Conservation (phyloP, 1,139 yeast species). For the Meyerozyma elateridarum region DNA sequence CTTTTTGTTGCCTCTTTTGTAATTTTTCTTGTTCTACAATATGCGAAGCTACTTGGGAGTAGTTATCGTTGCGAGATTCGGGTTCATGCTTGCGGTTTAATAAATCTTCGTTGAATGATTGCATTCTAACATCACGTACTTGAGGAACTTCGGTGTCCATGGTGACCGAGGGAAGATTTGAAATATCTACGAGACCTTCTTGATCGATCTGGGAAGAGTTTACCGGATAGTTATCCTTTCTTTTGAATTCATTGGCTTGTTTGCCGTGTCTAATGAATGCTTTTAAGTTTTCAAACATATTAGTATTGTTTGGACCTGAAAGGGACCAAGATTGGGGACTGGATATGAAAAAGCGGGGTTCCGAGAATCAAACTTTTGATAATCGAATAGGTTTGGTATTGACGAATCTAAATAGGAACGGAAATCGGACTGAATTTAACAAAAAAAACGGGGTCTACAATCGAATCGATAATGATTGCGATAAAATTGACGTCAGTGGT, state of each 20-base stretch:
- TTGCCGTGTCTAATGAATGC: constrained; percentile 83
- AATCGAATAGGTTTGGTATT: no score
- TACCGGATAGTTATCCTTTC: constrained; percentile 12
- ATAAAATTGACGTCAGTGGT: no score
- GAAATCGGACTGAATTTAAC: no score
- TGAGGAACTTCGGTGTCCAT: background rate
- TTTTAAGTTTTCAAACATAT: constrained; percentile 61
- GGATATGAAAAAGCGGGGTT: no score
- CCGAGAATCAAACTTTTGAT: no score
- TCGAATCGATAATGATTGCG: no score
- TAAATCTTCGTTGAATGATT: constrained; percentile 1
- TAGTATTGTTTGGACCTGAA: no score
- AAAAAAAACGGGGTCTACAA: no score
- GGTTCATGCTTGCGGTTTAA: background rate
- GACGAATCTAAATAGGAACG: no score
- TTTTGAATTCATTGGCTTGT: constrained; percentile 52
- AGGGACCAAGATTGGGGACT: no score
- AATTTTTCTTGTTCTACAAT: constrained; percentile 59
- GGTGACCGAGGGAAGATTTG: constrained; percentile 2
- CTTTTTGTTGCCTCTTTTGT: constrained; percentile 27
- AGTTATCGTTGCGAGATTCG: constrained; percentile 24
- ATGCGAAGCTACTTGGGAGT: constrained; percentile 52
- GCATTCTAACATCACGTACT: constrained; percentile 3
- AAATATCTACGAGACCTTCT: constrained; percentile 5
- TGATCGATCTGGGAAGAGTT: constrained; percentile 5